Evolutionary conservation across 2,329 filamentous ascomycete species (phyloP).

Genomic region (Ophiostoma novo-ulmi): DNA sequence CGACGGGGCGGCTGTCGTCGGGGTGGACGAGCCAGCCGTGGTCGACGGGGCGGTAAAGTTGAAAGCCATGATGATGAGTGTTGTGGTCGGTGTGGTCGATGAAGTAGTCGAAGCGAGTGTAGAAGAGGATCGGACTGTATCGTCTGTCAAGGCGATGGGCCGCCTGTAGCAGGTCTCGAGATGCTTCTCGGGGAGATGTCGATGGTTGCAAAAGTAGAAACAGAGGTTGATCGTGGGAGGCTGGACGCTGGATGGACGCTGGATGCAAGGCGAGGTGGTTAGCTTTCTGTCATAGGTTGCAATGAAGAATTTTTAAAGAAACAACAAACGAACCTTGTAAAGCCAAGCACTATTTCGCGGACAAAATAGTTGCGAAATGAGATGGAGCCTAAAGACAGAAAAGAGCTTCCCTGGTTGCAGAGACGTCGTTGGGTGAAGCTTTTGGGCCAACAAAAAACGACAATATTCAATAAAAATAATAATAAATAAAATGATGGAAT

Average conservation of each 20-base stretch:
- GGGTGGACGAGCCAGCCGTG: conserved; percentile 37
- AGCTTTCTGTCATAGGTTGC: background rate
- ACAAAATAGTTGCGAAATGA: background rate
- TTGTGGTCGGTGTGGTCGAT: conserved; percentile 16
- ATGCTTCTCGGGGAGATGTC: background rate
- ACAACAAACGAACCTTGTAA: background rate
- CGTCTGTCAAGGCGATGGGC: background rate
- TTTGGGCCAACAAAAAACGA: conserved; percentile 20
- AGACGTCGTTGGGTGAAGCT: conserved; percentile 20
- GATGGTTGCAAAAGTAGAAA: background rate
- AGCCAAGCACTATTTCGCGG: background rate
- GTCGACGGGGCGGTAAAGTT: conserved; percentile 34
- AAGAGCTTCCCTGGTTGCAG: conserved; percentile 10
- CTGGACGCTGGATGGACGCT: background rate
- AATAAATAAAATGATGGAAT: conserved; percentile 17
- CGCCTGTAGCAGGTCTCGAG: background rate
- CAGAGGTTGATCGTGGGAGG: background rate
- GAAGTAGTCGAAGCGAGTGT: background rate
- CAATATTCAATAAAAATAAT: conserved; percentile 4
- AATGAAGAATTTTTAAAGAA: background rate
- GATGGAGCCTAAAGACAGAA: background rate
- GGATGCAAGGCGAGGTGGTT: background rate
- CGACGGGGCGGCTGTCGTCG: conserved; percentile 37
- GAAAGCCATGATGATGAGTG: conserved; percentile 25
- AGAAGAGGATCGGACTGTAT: background rate